These are phyloP conservation scores for Chaetomiaceae sp. DNA, from an alignment of 2,329 filamentous ascomycete species.

Conservation along the genomic window DNA sequence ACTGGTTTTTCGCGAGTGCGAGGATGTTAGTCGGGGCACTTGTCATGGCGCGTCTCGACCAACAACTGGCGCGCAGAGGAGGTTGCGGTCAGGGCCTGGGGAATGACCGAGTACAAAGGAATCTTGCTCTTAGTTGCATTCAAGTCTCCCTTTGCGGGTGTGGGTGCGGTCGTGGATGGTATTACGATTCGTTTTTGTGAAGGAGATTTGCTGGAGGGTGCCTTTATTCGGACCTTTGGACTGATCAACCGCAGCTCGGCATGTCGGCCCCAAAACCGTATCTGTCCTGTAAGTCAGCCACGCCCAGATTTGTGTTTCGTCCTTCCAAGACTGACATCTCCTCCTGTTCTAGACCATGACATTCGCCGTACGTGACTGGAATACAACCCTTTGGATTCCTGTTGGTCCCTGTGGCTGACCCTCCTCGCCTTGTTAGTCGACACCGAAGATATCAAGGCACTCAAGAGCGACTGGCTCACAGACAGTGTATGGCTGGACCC, in stretches of 20 bases:
- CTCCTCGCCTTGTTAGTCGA: constrained; percentile 68
- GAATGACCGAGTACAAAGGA: too few relatives aligned
- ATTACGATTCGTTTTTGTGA: too few relatives aligned
- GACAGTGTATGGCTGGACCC: constrained; percentile 69
- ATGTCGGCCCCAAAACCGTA: constrained; percentile 37
- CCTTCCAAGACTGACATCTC: constrained; percentile 8
- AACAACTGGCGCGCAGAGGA: too few relatives aligned
- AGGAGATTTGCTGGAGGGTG: not conserved
- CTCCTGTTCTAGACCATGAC: constrained; percentile 21
- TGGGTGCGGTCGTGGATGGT: too few relatives aligned
- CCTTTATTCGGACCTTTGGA: not conserved
- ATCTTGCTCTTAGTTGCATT: not conserved
- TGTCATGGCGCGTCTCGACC: too few relatives aligned
- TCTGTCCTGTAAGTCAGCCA: constrained; percentile 39
- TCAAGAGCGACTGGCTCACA: constrained; percentile 92
- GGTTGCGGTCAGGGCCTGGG: too few relatives aligned
- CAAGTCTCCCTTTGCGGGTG: too few relatives aligned
- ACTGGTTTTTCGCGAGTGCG: not conserved
- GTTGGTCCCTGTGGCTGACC: not conserved
- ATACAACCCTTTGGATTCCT: not conserved
- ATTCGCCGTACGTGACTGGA: constrained; percentile 25
- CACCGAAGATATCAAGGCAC: constrained; percentile 78
- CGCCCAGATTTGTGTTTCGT: too few relatives aligned
- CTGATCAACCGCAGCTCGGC: constrained; percentile 15
- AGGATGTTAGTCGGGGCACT: not conserved